Evolutionary conservation across 108 stramenopile genomes (phyloP).

Genomic region (Nannochloropsis oceanica): DNA sequence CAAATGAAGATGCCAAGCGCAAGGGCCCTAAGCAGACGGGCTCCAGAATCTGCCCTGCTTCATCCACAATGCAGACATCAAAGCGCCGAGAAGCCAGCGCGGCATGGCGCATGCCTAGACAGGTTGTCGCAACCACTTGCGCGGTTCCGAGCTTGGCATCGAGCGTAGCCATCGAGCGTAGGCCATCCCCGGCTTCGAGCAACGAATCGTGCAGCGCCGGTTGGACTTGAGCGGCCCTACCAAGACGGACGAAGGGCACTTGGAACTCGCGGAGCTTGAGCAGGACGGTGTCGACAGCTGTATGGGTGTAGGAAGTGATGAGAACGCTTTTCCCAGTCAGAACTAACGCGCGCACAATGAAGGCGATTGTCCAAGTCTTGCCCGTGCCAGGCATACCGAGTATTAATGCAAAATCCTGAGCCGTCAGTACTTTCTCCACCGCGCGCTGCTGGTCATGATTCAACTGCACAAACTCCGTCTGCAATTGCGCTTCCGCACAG

Average conservation of each 20-base stretch:
- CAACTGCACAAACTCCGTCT: constrained; percentile 1
- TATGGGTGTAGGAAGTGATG: constrained; percentile 83
- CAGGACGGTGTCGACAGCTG: constrained; percentile 85
- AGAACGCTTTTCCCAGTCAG: constrained; percentile 70
- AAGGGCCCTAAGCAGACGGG: constrained; percentile 75
- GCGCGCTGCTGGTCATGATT: constrained; percentile 35
- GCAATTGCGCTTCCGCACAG: not conserved
- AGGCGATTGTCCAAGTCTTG: constrained; percentile 45
- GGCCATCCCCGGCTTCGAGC: not conserved
- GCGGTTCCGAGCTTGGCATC: constrained; percentile 13
- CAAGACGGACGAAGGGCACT: constrained; percentile 14
- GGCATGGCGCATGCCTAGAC: constrained; percentile 51
- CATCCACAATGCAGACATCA: constrained; percentile 94
- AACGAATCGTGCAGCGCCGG: not conserved
- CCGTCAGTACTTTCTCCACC: constrained; percentile 20
- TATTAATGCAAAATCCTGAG: constrained; percentile 32
- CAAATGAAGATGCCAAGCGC: constrained; percentile 60
- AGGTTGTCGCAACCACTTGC: constrained; percentile 64
- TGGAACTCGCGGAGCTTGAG: constrained; percentile 57
- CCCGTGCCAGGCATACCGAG: constrained; percentile 45
- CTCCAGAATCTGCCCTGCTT: constrained; percentile 89
- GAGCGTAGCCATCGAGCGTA: not conserved
- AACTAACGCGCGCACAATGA: constrained; percentile 63
- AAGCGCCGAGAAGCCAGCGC: constrained; percentile 55
- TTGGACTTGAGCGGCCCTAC: not conserved